Evolutionary conservation across 2,329 filamentous ascomycete species (phyloP).

Genomic region (Aspergillus niger): DNA sequence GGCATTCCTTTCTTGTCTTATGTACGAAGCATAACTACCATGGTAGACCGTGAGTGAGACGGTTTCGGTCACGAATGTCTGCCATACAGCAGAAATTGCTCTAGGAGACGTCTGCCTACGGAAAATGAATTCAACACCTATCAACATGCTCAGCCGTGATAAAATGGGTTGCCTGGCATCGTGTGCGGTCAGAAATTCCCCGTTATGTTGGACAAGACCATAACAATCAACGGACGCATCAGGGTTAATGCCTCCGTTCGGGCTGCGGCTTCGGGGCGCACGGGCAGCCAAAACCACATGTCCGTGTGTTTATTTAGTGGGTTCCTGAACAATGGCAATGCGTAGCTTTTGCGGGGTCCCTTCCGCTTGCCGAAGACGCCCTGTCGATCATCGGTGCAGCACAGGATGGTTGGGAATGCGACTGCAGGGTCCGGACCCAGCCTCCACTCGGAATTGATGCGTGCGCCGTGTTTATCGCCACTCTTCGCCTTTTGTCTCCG

Average conservation of each 20-base stretch:
- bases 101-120: not conserved
- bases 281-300: not conserved
- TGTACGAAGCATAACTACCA: not conserved
- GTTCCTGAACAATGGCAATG: slow-evolving; percentile 7
- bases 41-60: not conserved
- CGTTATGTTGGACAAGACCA: slow-evolving; percentile 2
- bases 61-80: slow-evolving; percentile 6
- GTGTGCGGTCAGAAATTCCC: slow-evolving; percentile 15
- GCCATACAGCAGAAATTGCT: not conserved
- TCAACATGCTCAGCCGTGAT: slow-evolving; percentile 1
- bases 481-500: not conserved
- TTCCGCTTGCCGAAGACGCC: not conserved
- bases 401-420: slow-evolving; percentile 3
- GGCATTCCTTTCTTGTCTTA: not conserved
- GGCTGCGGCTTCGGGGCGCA: not conserved
- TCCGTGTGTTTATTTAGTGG: not conserved
- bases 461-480: not conserved
- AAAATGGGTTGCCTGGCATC: slow-evolving; percentile 1
- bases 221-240: not conserved
- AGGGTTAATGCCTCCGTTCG: not conserved
- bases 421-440: slow-evolving; percentile 1
- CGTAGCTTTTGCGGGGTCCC: slow-evolving; percentile 2
- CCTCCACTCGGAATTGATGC: slow-evolving; percentile 8
- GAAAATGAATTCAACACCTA: not conserved
- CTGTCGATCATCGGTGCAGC: not conserved